A percentile compares a stretch with the other conserved stretches of the same genome.
Conservation (phyloP, 2,329 filamentous ascomycete genomes). For the Neonectria magnoliae region DNA sequence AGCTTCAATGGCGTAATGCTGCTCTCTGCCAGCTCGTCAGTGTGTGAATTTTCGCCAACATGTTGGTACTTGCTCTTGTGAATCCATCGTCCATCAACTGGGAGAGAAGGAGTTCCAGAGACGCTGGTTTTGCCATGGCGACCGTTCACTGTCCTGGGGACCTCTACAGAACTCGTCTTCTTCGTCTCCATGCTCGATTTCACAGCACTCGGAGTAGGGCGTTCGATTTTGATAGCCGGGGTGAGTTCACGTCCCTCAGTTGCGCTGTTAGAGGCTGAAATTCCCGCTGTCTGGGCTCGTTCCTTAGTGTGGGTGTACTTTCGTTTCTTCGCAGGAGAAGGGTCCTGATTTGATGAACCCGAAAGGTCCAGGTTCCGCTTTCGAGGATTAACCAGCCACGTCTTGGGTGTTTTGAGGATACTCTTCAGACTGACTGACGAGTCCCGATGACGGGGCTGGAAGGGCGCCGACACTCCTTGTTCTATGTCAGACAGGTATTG, state of each 20-base stretch:
- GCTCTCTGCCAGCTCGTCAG: constrained; percentile 29
- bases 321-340: constrained; percentile 31
- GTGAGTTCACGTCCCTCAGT: background rate
- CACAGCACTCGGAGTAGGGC: background rate
- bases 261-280: constrained; percentile 17
- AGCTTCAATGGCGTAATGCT: constrained; percentile 13
- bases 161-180: background rate
- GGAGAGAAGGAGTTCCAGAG: background rate
- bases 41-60: background rate
- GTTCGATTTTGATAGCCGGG: background rate
- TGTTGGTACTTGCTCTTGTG: constrained; percentile 27
- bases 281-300: constrained; percentile 21
- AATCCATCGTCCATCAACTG: constrained; percentile 18
- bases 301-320: constrained; percentile 21
- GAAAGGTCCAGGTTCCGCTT: background rate
- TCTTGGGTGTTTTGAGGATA: constrained; percentile 31
- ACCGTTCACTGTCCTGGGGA: background rate
- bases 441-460: constrained; percentile 33
- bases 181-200: background rate
- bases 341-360: background rate
- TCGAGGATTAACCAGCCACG: background rate
- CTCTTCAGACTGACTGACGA: constrained; percentile 31
- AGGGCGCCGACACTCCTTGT: constrained; percentile 8
- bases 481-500: background rate
- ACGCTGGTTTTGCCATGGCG: background rate